Conservation (phyloP, 305 asterid genomes). For the Solanum hybrid region DNA sequence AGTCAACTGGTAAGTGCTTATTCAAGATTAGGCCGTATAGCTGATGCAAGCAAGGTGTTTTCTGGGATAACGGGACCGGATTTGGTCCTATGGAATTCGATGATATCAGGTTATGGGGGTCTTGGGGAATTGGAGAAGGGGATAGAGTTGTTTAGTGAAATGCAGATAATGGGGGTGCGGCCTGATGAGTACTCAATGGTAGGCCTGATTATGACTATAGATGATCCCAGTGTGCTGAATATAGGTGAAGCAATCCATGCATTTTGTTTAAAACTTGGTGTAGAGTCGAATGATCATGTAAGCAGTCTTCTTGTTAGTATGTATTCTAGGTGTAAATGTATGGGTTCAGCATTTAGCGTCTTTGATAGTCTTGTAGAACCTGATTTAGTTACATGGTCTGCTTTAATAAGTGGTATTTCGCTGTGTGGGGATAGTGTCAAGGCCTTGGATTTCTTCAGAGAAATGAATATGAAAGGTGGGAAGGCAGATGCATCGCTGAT, state of each 20-base stretch:
- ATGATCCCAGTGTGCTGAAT: slow-evolving; percentile 14
- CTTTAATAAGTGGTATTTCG: slow-evolving; percentile 54
- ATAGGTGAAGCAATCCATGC: slow-evolving; percentile 51
- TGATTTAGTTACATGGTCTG: slow-evolving; percentile 77
- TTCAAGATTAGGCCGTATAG: slow-evolving; percentile 43
- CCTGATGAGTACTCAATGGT: slow-evolving; percentile 74
- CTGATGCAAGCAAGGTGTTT: slow-evolving; percentile 46
- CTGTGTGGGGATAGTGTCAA: slow-evolving; percentile 29
- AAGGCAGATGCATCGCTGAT: slow-evolving; percentile 42
- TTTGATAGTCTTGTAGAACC: slow-evolving; percentile 34
- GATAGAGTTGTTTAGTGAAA: slow-evolving; percentile 26
- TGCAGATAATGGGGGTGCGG: slow-evolving; percentile 35
- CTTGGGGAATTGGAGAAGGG: slow-evolving; percentile 36
- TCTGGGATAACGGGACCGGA: slow-evolving; percentile 45
- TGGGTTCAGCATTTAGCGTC: slow-evolving; percentile 40
- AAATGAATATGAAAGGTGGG: slow-evolving; percentile 26
- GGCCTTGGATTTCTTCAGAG: slow-evolving; percentile 41
- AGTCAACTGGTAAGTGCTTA: slow-evolving; percentile 66
- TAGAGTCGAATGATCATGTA: slow-evolving; percentile 48
- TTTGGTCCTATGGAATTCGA: slow-evolving; percentile 67
- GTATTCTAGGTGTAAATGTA: slow-evolving; percentile 44
- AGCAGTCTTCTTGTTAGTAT: slow-evolving; percentile 50
- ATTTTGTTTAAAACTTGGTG: slow-evolving; percentile 40
- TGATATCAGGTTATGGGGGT: slow-evolving; percentile 53
- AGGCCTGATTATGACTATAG: slow-evolving; percentile 38